A percentile compares a stretch with the other conserved stretches of the same genome.
Evolutionary conservation across 2,329 filamentous ascomycete species (phyloP).

Genomic region (Fusarium brachygibbosum): DNA sequence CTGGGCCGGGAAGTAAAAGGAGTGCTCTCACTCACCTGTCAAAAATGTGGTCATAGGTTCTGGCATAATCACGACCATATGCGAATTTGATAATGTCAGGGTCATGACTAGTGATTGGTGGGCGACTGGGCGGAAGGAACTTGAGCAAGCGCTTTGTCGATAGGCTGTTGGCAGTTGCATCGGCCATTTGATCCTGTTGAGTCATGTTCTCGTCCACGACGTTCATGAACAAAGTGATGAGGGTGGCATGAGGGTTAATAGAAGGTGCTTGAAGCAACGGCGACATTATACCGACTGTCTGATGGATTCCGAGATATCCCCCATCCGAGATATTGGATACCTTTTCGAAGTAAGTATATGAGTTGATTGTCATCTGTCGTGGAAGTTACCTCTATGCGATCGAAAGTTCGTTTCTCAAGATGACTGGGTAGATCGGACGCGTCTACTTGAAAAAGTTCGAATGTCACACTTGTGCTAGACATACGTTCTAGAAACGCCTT

Average conservation of each 20-base stretch:
- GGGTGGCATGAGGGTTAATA: conserved; percentile 22
- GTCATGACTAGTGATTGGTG: not conserved
- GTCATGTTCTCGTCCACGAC: not conserved
- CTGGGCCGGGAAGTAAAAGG: not conserved
- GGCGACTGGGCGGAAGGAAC: not conserved
- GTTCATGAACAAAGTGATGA: conserved; percentile 28
- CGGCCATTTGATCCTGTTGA: not conserved
- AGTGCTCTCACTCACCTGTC: not conserved
- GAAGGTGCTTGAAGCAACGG: conserved; percentile 6
- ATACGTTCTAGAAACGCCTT: not conserved
- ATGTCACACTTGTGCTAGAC: accelerated
- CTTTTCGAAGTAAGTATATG: not conserved
- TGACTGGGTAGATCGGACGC: not conserved
- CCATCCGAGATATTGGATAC: conserved; percentile 19
- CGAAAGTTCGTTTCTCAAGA: not conserved
- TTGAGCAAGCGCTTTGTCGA: not conserved
- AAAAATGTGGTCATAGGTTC: not conserved
- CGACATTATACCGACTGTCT: not conserved
- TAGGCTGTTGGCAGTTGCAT: not conserved
- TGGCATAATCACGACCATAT: not conserved
- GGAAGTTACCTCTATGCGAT: conserved; percentile 18
- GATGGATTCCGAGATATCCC: not conserved
- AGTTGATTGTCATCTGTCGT: accelerated
- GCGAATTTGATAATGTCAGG: conserved; percentile 1
- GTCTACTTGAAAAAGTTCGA: not conserved